phyloP scores from a whole-genome alignment of 164 flowering plant species.

The Cinnamomum micranthum region DNA sequence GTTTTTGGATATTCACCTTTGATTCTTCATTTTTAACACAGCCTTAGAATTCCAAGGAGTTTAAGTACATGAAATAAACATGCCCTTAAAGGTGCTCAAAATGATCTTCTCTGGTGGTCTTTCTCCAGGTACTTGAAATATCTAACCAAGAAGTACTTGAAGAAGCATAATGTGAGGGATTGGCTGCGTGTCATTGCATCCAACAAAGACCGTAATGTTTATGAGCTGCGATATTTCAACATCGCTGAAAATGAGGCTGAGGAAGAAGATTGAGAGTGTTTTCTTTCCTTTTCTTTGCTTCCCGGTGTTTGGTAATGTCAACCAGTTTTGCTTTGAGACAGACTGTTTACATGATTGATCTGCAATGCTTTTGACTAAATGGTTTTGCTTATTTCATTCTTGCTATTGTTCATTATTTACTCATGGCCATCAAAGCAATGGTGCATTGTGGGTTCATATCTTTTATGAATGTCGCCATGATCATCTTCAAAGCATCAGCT shows the following conservation, averaged over 20 bases:
- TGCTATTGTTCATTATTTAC: too few relatives aligned
- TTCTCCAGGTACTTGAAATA: slow-evolving; percentile 60
- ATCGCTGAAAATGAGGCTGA: slow-evolving; percentile 78
- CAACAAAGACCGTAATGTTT: slow-evolving; percentile 64
- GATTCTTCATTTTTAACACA: too few relatives aligned
- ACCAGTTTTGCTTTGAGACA: slow-evolving; percentile 9
- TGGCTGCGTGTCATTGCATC: slow-evolving; percentile 77
- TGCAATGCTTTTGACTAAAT: neutral
- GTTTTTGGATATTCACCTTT: too few relatives aligned
- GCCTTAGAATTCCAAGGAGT: too few relatives aligned
- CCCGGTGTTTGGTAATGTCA: neutral
- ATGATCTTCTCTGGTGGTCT: neutral
- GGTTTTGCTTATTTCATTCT: too few relatives aligned
- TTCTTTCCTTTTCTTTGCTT: neutral
- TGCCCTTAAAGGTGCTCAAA: too few relatives aligned
- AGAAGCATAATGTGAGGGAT: slow-evolving; percentile 76
- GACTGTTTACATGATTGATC: too few relatives aligned
- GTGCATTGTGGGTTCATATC: too few relatives aligned
- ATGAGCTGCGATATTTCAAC: slow-evolving; percentile 70
- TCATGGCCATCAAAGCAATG: too few relatives aligned
- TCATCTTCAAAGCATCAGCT: too few relatives aligned
- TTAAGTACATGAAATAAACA: too few relatives aligned
- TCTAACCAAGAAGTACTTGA: slow-evolving; percentile 70
- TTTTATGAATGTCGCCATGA: too few relatives aligned
- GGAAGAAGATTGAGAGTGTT: slow-evolving; percentile 35